Conservation (phyloP, 345 rosid genomes). For the Populus tremula region DNA sequence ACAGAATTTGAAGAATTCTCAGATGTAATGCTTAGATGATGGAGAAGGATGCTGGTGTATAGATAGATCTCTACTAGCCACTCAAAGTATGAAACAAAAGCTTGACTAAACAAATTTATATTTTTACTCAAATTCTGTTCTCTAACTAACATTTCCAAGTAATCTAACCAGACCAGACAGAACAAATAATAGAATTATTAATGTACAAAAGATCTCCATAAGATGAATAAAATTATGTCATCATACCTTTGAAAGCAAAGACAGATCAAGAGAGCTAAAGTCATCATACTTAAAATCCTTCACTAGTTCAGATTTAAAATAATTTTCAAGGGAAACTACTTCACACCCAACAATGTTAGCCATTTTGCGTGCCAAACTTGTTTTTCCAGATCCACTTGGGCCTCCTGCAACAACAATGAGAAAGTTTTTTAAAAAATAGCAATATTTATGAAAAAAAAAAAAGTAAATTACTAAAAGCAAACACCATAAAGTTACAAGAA, state of each 20-base stretch:
- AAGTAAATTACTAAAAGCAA: neutral
- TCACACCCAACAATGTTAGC: slow-evolving; percentile 99
- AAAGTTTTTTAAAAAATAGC: neutral
- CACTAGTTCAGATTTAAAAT: slow-evolving; percentile 78
- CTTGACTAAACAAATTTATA: neutral
- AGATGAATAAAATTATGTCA: neutral
- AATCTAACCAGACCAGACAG: neutral
- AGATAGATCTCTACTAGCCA: neutral
- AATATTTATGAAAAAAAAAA: neutral
- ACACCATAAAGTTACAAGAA: neutral
- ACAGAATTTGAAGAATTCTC: neutral
- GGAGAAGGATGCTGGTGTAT: neutral
- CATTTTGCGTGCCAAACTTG: slow-evolving; percentile 99
- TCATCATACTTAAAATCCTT: slow-evolving; percentile 92
- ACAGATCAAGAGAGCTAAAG: slow-evolving; percentile 77
- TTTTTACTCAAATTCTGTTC: neutral
- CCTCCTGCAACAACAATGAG: slow-evolving; percentile 68
- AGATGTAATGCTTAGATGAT: neutral
- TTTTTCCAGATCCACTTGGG: slow-evolving; percentile 99
- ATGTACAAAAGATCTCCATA: neutral
- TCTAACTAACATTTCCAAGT: neutral
- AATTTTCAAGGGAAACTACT: slow-evolving; percentile 97
- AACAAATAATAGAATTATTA: neutral
- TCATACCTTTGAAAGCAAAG: slow-evolving; percentile 86
- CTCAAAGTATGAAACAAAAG: neutral